phyloP scores from a whole-genome alignment of 176 grass and related monocot genomes.

The Pontederia paniculata region DNA sequence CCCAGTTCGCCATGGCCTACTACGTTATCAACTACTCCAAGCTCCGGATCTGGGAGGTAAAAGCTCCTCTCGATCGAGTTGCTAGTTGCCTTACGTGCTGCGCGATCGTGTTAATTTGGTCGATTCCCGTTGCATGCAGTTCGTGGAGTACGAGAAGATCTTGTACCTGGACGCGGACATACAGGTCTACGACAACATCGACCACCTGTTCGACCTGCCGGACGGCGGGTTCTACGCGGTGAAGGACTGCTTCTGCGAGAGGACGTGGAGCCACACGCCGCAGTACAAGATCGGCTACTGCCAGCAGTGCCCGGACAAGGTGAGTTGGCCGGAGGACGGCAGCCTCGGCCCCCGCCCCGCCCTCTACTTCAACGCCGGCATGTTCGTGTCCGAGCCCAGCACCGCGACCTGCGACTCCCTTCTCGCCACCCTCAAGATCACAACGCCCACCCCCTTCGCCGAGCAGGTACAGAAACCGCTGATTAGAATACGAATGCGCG shows the following conservation, averaged over 20 bases:
- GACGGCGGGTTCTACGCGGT: constrained; percentile 44
- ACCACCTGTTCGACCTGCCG: constrained; percentile 48
- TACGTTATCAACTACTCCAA: constrained; percentile 98
- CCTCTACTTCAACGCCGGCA: constrained; percentile 83
- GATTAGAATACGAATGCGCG: too few species aligned
- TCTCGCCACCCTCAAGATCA: constrained; percentile 24
- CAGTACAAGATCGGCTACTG: constrained; percentile 70
- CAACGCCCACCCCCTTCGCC: constrained; percentile 48
- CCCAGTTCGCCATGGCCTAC: constrained; percentile 76
- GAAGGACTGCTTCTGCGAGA: constrained; percentile 91
- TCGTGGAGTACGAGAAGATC: constrained; percentile 68
- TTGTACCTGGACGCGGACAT: constrained; percentile 79
- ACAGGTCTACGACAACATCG: constrained; percentile 55
- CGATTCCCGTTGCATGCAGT: constrained; percentile 17
- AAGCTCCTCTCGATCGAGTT: too few species aligned
- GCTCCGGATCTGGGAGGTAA: constrained; percentile 87
- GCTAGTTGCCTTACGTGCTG: too few species aligned
- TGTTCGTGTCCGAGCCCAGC: constrained; percentile 69
- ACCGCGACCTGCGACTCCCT: constrained; percentile 28
- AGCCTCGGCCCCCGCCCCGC: constrained; percentile 38
- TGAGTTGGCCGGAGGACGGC: constrained; percentile 31
- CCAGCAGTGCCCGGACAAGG: constrained; percentile 48
- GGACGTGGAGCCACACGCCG: constrained; percentile 73
- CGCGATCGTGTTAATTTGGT: background rate
- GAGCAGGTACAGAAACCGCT: constrained; percentile 33